Evolutionary conservation across 2,329 filamentous ascomycete species (phyloP), one percentile per base, ranked within the genome.

Genomic region (Colletotrichum echinochloae): DNA sequence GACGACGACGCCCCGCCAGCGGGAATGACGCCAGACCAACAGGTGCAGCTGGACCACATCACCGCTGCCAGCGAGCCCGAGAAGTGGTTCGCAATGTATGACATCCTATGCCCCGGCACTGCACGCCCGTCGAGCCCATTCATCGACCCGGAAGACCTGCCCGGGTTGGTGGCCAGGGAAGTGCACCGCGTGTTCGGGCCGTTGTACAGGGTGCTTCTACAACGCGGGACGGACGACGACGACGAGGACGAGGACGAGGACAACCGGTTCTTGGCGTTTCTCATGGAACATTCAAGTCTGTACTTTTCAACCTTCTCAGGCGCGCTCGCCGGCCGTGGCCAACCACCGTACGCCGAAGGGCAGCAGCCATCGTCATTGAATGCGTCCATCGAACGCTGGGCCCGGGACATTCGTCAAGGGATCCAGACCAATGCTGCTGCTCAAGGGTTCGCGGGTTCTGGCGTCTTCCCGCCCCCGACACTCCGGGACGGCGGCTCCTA

Each of bases 21-120:
- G 54, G 74, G 74, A 4, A 75, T 78, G 11, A 74, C 74, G 5
- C 72, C 75, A 8, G 74, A 73, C 23, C 74, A 75, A 39, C 73
- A 70, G 33, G 63, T 33, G 23, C 41, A 70, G 20, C 72, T 77
- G 7, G 49, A 63, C 1, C 48, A 33, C 23, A 66, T 26, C 66
- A 71, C 26, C 59, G 72, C 72, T 7, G 73, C 66, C n/a, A 23
- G n/a, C 1, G 76, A 77, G 35, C 57, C 71, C 4, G 67, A 74
- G 28, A 73, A 77, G 28, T 79, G 77, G 77, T 77, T 75, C 60
- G 70, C 72, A 6, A 74, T 78, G 3, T 78, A 75, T 71, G 65
- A 74, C 4, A 72, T 74, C 11, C 39, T 79, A 1, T 77, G 77
- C 49, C 62, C 68, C 1, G 70, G 64, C 9, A 57, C 57, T 3